Conservation (phyloP, 768 basidiomycete species). For the Xerocomellus chrysenteron region DNA sequence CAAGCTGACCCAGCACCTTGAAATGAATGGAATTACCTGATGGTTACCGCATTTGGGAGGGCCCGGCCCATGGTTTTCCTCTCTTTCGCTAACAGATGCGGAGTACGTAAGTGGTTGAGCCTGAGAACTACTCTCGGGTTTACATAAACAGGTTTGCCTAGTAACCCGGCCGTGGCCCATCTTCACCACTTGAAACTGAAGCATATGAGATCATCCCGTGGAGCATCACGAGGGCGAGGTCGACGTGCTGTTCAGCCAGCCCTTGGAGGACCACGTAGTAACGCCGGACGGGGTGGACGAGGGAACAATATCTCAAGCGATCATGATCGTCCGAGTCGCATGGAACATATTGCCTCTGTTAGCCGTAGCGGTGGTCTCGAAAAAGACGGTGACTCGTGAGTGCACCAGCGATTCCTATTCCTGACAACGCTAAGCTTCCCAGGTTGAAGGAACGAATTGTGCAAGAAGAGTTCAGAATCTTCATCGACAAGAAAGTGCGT, state of each 20-base stretch:
- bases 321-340: constrained; percentile 30
- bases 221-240: constrained; percentile 9
- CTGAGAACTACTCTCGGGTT: no score
- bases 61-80: no score
- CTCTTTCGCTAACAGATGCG: no score
- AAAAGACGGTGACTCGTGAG: constrained; percentile 75
- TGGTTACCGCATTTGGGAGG: no score
- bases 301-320: constrained; percentile 1
- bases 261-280: not conserved
- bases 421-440: constrained; percentile 35
- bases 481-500: constrained; percentile 64
- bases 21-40: no score
- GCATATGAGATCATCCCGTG: constrained; percentile 15
- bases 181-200: not conserved
- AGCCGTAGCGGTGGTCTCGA: constrained; percentile 77
- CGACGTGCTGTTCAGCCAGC: constrained; percentile 3
- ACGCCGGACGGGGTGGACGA: not conserved
- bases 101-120: no score
- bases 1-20: no score
- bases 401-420: not conserved
- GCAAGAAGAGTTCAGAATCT: constrained; percentile 67
- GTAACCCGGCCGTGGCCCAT: not conserved
- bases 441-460: constrained; percentile 59
- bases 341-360: constrained; percentile 70
- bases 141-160: not conserved